Evolutionary conservation across 1,139 yeast species (phyloP), one percentile per base, ranked within the genome.

Genomic region (Nakaseomyces bracarensis): DNA sequence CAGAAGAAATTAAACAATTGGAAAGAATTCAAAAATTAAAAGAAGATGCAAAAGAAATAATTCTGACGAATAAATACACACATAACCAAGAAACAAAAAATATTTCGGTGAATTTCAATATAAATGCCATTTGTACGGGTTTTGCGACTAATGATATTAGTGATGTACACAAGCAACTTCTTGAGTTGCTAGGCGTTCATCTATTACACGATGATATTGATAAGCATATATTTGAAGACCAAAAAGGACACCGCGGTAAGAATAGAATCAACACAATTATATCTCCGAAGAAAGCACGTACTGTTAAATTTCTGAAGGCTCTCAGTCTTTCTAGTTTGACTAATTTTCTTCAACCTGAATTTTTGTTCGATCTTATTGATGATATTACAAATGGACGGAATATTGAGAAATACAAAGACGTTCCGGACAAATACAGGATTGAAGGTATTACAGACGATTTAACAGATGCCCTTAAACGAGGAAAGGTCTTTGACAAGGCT

Each of bases 231-330:
- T 67, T 65, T 30, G 62, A 63, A 25, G 57, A 60, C 22, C 40
- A 49, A 51, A 4, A 60, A 52, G 26, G 26, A 4, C 16, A 21
- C 4, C 25, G 36, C 9, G 36, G 26, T 3, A 42, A 47, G 10
- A 26, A 37, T 14, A 37, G 20, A 45, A 55, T 66, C 19, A 72
- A 77, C 51, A 65, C 80, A 31, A 66, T 82, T 8, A 68, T 89
- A 14, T 91, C 96, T 0, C 95, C 96, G 1, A 77, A 78, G 47
- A 71, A 82, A 10, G 61, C 82, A 52, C 72, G 97, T 49, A 91
- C 97, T 0, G 95, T 83, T 46, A 91, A 91, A 62, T 89, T 89
- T 55, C 68, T 91, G 27, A 55, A 52, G 14, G 60, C 64, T 4
- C 49, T 67, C 7, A 56, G 66, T 41, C 57, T 52, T 22, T 54